Conservation (phyloP, 768 basidiomycete genomes). For the Leccinum barrowsii region DNA sequence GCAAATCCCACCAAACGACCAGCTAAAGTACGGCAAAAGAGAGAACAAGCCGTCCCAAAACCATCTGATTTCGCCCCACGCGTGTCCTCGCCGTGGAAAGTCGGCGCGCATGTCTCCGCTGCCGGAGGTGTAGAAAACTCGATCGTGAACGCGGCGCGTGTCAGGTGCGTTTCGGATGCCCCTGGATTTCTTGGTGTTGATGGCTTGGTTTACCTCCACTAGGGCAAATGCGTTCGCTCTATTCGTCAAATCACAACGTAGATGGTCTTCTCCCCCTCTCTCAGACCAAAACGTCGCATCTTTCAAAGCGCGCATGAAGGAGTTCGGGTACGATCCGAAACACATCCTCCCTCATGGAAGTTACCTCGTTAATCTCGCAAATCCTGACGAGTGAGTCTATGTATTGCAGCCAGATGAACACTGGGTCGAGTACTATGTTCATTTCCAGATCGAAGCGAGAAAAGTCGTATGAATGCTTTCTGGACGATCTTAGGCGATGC, state of each 20-base stretch:
- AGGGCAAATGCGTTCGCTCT: constrained; percentile 84
- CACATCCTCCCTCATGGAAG: constrained; percentile 80
- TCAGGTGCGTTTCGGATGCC: constrained; percentile 46
- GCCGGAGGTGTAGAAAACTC: constrained; percentile 78
- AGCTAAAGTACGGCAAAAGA: constrained; percentile 12
- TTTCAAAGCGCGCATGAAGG: constrained; percentile 61
- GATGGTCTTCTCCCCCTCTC: constrained; percentile 69
- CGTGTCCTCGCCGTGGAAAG: constrained; percentile 49
- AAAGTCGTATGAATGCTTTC: constrained; percentile 74
- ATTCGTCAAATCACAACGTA: constrained; percentile 81
- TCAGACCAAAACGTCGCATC: constrained; percentile 45
- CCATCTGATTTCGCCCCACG: constrained; percentile 31
- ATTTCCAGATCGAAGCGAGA: constrained; percentile 53
- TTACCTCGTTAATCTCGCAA: constrained; percentile 83
- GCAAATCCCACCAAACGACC: neutral
- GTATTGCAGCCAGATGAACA: neutral
- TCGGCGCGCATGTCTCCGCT: constrained; percentile 83
- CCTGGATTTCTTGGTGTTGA: neutral
- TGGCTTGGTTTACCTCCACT: neutral
- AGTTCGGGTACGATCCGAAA: constrained; percentile 57
- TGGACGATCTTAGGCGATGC: constrained; percentile 79
- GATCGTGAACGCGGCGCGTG: constrained; percentile 62
- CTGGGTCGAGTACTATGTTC: neutral
- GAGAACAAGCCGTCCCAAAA: constrained; percentile 4
- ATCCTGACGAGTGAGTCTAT: constrained; percentile 63